phyloP scores from a whole-genome alignment of 2,329 filamentous ascomycete species.

The Cladophialophora immunda region DNA sequence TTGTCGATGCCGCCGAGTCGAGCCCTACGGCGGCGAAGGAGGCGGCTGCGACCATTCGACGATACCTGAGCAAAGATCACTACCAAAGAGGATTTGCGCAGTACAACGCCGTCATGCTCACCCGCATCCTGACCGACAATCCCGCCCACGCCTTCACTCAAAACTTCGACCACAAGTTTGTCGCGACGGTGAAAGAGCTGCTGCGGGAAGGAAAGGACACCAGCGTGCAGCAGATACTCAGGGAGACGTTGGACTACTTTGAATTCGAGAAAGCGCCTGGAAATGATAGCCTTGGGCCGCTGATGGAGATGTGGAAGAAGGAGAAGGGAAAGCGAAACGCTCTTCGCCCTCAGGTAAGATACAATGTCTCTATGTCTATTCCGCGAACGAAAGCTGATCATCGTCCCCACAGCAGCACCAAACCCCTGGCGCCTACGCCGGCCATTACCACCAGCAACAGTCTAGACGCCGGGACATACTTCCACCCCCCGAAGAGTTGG shows the following conservation, averaged over 20 bases:
- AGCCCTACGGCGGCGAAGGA: slow-evolving; percentile 85
- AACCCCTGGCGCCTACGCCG: slow-evolving; percentile 36
- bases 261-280: slow-evolving; percentile 73
- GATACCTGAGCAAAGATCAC: slow-evolving; percentile 79
- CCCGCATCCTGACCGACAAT: slow-evolving; percentile 91
- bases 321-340: slow-evolving; percentile 75
- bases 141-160: slow-evolving; percentile 90
- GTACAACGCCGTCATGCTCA: slow-evolving; percentile 96
- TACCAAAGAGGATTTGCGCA: slow-evolving; percentile 73
- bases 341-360: slow-evolving; percentile 39
- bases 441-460: slow-evolving; percentile 44
- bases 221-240: slow-evolving; percentile 82
- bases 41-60: slow-evolving; percentile 81
- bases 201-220: slow-evolving; percentile 75
- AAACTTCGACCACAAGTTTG: slow-evolving; percentile 86
- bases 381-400: slow-evolving; percentile 40
- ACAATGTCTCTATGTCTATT: slow-evolving; percentile 27
- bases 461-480: slow-evolving; percentile 52
- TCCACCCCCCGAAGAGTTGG: slow-evolving; percentile 79
- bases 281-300: slow-evolving; percentile 73
- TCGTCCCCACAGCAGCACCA: slow-evolving; percentile 47
- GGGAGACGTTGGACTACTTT: slow-evolving; percentile 84
- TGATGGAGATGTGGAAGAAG: slow-evolving; percentile 88
- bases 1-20: slow-evolving; percentile 94
- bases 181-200: slow-evolving; percentile 76